Percentiles rank a stretch among this genome's conserved stretches.
Evolutionary conservation across 148 eudicot genomes (phyloP).

Genomic region (Persicaria maculosa): DNA sequence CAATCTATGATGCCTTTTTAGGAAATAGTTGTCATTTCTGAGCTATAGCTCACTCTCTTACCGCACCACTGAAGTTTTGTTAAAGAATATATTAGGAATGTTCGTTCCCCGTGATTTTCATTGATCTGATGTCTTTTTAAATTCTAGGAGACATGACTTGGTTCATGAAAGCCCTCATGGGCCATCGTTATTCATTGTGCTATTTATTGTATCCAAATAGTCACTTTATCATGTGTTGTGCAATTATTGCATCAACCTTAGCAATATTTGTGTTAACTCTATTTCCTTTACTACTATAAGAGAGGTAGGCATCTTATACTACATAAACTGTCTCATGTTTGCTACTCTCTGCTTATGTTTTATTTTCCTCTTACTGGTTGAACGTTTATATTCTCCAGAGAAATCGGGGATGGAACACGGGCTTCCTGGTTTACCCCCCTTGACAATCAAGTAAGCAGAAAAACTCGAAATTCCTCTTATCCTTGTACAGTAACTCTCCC

Average conservation of each 20-base stretch:
- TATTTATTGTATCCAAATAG: background rate
- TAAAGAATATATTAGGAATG: background rate
- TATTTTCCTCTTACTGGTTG: background rate
- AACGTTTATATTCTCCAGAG: constrained; percentile 26
- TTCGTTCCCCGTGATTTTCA: background rate
- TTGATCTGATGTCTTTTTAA: background rate
- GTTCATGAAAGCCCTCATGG: background rate
- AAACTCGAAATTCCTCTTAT: background rate
- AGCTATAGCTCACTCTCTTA: background rate
- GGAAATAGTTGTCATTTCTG: background rate
- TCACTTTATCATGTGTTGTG: background rate
- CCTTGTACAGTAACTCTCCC: background rate
- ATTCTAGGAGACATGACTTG: background rate
- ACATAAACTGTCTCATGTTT: background rate
- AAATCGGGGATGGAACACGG: constrained; percentile 79
- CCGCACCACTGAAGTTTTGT: background rate
- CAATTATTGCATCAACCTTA: background rate
- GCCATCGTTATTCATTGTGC: background rate
- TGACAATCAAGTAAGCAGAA: constrained; percentile 51
- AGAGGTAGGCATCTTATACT: too few species aligned
- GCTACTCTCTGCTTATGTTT: background rate
- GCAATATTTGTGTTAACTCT: background rate
- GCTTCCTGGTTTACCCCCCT: constrained; percentile 95
- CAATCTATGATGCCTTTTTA: background rate
- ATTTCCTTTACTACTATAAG: background rate